phyloP scores from a whole-genome alignment of 176 grass and related monocot species.

The Panicum miliaceum region DNA sequence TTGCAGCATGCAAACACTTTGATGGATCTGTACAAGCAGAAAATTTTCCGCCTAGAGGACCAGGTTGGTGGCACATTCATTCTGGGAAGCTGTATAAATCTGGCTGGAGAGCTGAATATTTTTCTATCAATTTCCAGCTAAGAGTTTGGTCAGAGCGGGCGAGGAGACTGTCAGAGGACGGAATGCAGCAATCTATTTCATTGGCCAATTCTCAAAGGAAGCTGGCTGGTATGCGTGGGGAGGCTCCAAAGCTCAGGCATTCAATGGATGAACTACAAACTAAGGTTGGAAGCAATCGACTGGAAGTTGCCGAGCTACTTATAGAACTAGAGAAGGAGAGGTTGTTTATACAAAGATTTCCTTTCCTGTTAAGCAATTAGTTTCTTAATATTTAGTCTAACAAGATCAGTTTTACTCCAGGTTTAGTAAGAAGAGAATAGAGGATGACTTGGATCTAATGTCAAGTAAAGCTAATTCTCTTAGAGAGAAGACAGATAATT shows the following conservation, averaged over 20 bases:
- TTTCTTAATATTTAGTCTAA: conserved; percentile 2
- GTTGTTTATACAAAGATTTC: conserved; percentile 43
- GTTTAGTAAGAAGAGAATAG: conserved; percentile 81
- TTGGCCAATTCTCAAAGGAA: conserved; percentile 63
- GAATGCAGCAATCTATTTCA: conserved; percentile 50
- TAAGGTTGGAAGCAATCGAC: conserved; percentile 61
- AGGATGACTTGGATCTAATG: conserved; percentile 73
- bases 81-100: conserved; percentile 7
- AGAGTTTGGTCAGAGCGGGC: conserved; percentile 68
- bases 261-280: conserved; percentile 52
- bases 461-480: conserved; percentile 71
- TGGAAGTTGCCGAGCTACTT: conserved; percentile 63
- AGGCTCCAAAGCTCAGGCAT: conserved; percentile 58
- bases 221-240: conserved; percentile 53
- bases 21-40: conserved; percentile 74
- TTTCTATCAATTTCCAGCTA: conserved; percentile 54
- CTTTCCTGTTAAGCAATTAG: not conserved
- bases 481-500: conserved; percentile 59
- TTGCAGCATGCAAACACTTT: conserved; percentile 58
- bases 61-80: conserved; percentile 57
- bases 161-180: conserved; percentile 68
- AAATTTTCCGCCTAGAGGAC: conserved; percentile 64
- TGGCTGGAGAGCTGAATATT: conserved; percentile 12
- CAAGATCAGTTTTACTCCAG: conserved; percentile 42
- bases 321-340: conserved; percentile 83